These are phyloP conservation scores for Physaria fendleri DNA, from an alignment of 345 rosid genomes.

Conservation along the genomic window DNA sequence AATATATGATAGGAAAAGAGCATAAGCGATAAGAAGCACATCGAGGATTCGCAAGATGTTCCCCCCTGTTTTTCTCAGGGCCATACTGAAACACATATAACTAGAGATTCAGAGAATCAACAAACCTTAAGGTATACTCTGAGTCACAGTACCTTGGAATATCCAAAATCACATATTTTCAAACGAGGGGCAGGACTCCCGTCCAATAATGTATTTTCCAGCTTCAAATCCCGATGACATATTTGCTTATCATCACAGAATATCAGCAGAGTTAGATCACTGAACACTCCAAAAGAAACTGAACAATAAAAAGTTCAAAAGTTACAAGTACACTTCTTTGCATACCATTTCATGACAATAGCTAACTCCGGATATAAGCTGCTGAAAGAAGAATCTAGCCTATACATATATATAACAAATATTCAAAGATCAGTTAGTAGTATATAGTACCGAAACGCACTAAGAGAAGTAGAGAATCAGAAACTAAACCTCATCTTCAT, in stretches of 20 bases:
- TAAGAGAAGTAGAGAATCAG: background rate
- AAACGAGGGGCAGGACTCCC: constrained; percentile 93
- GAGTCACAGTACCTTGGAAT: constrained; percentile 67
- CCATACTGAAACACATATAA: no score
- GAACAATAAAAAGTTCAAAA: background rate
- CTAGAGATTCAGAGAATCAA: no score
- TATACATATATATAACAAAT: constrained; percentile 1
- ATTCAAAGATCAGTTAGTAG: constrained; percentile 8
- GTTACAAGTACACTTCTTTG: background rate
- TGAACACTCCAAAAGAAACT: background rate
- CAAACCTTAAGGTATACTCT: constrained; percentile 20
- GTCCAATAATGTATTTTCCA: constrained; percentile 86
- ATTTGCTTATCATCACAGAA: constrained; percentile 57
- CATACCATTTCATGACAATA: constrained; percentile 93
- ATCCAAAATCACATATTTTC: constrained; percentile 96
- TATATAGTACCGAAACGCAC: background rate
- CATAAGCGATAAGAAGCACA: background rate
- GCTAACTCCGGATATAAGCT: constrained; percentile 92
- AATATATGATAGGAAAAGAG: background rate
- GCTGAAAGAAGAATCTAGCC: constrained; percentile 98
- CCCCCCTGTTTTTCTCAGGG: background rate
- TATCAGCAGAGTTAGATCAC: background rate
- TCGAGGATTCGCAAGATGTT: background rate
- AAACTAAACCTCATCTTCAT: constrained; percentile 74
- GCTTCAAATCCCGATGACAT: constrained; percentile 84